These are phyloP conservation scores for Coemansia sp. DNA, from an alignment of 192 early-diverging fungal species.

Conservation along the genomic window DNA sequence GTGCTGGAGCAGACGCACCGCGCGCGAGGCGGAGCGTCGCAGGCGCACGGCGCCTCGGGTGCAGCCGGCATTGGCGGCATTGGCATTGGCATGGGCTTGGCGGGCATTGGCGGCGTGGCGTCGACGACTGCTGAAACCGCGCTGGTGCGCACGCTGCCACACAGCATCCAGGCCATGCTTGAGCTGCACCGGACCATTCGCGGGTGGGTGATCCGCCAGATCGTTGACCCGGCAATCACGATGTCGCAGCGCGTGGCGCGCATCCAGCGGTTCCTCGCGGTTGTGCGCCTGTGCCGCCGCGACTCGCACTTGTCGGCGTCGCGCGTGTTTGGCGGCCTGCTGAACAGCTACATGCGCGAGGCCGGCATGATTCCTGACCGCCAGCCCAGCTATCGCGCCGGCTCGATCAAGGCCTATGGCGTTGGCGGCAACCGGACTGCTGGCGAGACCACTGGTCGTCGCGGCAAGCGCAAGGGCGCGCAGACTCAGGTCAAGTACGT, in stretches of 20 bases:
- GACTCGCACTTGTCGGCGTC: slow-evolving; percentile 44
- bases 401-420: slow-evolving; percentile 29
- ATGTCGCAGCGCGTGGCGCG: slow-evolving; percentile 58
- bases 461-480: slow-evolving; percentile 37
- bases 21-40: slow-evolving; percentile 15
- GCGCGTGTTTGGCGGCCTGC: slow-evolving; percentile 48
- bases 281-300: slow-evolving; percentile 61
- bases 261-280: slow-evolving; percentile 64
- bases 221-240: slow-evolving; percentile 55
- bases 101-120: slow-evolving; percentile 7
- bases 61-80: slow-evolving; percentile 7
- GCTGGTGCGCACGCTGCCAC: slow-evolving; percentile 62
- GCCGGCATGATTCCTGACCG: slow-evolving; percentile 54
- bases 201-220: slow-evolving; percentile 67
- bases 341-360: slow-evolving; percentile 56
- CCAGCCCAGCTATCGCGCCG: slow-evolving; percentile 49
- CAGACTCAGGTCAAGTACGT: slow-evolving; percentile 55
- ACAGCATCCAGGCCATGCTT: slow-evolving; percentile 67
- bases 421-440: slow-evolving; percentile 23
- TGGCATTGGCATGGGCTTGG: slow-evolving; percentile 15
- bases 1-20: slow-evolving; percentile 63
- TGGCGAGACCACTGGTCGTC: slow-evolving; percentile 27
- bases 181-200: slow-evolving; percentile 70
- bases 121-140: slow-evolving; percentile 56
- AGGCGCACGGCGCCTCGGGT: slow-evolving; percentile 14